Conservation (phyloP, 805 yeast species). For the Komagataella phaffii region DNA sequence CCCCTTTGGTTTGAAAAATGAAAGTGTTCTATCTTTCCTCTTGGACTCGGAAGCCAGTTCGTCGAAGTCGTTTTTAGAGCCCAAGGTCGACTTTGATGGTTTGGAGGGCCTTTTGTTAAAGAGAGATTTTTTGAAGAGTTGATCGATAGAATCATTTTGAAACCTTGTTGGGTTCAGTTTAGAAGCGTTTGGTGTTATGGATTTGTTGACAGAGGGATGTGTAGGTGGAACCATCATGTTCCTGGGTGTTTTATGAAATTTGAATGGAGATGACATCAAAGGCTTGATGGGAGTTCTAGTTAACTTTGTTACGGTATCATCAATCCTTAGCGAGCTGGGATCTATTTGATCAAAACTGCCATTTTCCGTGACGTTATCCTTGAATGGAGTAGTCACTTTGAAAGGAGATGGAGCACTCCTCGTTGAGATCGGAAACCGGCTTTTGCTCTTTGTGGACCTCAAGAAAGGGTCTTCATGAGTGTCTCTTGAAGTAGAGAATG, state of each 20-base stretch:
- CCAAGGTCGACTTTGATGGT: not conserved
- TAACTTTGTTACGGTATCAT: slow-evolving; percentile 49
- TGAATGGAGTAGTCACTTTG: not conserved
- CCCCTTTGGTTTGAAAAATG: not conserved
- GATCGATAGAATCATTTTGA: not conserved
- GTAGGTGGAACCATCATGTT: slow-evolving; percentile 1
- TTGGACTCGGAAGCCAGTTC: not conserved
- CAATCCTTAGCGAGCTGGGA: slow-evolving; percentile 30
- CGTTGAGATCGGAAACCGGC: not conserved
- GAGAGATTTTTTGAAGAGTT: not conserved
- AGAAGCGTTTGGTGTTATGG: slow-evolving; percentile 3
- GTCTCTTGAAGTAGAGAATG: slow-evolving; percentile 2
- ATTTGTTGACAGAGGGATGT: slow-evolving; percentile 2
- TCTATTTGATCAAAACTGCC: slow-evolving; percentile 21
- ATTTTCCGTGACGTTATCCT: not conserved
- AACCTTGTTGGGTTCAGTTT: not conserved
- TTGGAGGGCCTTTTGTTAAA: not conserved
- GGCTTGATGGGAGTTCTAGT: slow-evolving; percentile 16
- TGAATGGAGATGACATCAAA: slow-evolving; percentile 18
- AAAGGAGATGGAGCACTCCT: not conserved
- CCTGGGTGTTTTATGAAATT: slow-evolving; percentile 5
- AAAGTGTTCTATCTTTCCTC: not conserved
- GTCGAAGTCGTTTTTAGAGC: not conserved
- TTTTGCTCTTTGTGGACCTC: not conserved
- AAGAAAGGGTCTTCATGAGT: slow-evolving; percentile 1